Evolutionary conservation across 2,329 filamentous ascomycete genomes (phyloP).

Genomic region (Diaporthe helianthi): DNA sequence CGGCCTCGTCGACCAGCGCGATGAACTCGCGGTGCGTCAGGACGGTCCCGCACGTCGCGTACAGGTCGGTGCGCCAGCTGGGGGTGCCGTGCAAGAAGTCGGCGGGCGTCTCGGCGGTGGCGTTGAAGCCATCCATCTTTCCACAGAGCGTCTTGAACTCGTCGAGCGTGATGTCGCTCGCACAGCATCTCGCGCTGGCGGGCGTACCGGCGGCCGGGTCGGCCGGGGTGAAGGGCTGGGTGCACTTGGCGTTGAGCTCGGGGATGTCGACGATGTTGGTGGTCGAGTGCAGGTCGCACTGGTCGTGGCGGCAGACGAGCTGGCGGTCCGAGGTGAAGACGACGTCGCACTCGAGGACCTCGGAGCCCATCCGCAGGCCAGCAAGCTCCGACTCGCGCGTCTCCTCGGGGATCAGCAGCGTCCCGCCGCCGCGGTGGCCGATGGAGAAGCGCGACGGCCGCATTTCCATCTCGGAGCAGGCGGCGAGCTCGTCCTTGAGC

Average conservation of each 20-base stretch:
- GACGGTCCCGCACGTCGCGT: slow-evolving; percentile 68
- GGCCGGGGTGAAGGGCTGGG: slow-evolving; percentile 65
- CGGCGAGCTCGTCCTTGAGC: slow-evolving; percentile 65
- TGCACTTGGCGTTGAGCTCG: slow-evolving; percentile 70
- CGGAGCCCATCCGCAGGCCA: slow-evolving; percentile 71
- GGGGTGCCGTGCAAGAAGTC: slow-evolving; percentile 67
- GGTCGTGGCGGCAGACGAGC: slow-evolving; percentile 72
- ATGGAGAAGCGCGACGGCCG: slow-evolving; percentile 63
- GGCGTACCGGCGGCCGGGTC: slow-evolving; percentile 48
- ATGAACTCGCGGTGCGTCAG: slow-evolving; percentile 70
- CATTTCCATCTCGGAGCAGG: slow-evolving; percentile 63
- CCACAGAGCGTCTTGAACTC: slow-evolving; percentile 74
- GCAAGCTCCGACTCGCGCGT: slow-evolving; percentile 65
- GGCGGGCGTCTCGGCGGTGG: slow-evolving; percentile 61
- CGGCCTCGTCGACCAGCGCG: slow-evolving; percentile 61
- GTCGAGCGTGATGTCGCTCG: slow-evolving; percentile 71
- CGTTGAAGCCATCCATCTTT: slow-evolving; percentile 73
- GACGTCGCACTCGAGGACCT: slow-evolving; percentile 72
- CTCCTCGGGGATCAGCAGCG: slow-evolving; percentile 71
- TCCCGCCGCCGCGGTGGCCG: slow-evolving; percentile 67
- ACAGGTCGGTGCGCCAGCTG: slow-evolving; percentile 70
- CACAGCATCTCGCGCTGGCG: slow-evolving; percentile 73
- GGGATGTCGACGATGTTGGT: slow-evolving; percentile 70
- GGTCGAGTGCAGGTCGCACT: slow-evolving; percentile 73
- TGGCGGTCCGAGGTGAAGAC: slow-evolving; percentile 69